Evolutionary conservation across 441 rosid species (phyloP).

Genomic region (Erodium chrysanthum): DNA sequence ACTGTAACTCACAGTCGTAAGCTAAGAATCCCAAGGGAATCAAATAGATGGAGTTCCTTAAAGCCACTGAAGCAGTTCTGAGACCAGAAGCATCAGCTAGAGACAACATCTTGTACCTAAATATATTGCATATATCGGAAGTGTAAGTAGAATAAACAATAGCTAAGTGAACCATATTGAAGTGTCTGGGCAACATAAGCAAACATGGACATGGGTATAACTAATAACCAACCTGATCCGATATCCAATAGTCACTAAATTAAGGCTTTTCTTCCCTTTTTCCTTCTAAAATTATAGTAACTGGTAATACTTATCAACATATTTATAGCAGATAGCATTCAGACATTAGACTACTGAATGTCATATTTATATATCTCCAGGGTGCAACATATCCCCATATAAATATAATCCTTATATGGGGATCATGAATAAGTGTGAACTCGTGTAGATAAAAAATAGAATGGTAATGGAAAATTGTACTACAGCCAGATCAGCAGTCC

Average conservation of each 20-base stretch:
- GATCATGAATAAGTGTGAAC: background rate
- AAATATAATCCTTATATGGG: background rate
- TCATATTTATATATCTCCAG: background rate
- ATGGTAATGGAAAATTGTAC: no score
- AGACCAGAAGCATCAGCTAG: conserved; percentile 75
- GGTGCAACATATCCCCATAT: background rate
- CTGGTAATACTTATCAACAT: background rate
- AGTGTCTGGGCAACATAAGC: background rate
- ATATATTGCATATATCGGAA: conserved; percentile 8
- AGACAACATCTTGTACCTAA: conserved; percentile 86
- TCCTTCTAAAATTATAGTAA: background rate
- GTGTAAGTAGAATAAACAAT: background rate
- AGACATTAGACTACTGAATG: background rate
- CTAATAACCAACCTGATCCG: background rate
- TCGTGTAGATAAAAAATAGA: background rate
- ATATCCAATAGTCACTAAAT: background rate
- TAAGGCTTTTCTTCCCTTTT: background rate
- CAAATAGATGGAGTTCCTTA: conserved; percentile 81
- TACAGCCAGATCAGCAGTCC: no score
- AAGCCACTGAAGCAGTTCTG: conserved; percentile 65
- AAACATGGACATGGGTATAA: background rate
- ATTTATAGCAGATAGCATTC: background rate
- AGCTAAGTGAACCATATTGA: background rate
- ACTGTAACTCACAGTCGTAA: conserved; percentile 61
- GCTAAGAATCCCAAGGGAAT: conserved; percentile 76